phyloP scores from a whole-genome alignment of 1,284 basidiomycete genomes.

The Crucibulum parvulum region DNA sequence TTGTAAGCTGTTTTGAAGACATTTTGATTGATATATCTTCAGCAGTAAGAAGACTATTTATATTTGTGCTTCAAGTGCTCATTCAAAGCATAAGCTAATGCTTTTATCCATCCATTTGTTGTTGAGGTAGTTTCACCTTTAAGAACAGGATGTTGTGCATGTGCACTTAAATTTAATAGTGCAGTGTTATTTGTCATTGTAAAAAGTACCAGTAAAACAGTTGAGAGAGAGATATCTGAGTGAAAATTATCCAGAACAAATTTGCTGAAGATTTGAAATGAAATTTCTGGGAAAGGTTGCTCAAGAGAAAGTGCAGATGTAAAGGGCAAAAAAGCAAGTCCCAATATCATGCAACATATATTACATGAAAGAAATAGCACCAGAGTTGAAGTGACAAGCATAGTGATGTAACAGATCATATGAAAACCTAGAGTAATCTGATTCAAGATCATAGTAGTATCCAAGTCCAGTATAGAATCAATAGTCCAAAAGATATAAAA shows the following conservation, averaged over 20 bases:
- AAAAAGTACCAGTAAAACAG: not conserved
- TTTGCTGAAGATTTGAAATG: constrained; percentile 3
- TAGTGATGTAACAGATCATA: too few species aligned
- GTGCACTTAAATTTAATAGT: not conserved
- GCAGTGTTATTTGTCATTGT: constrained; percentile 1
- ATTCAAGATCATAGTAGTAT: too few species aligned
- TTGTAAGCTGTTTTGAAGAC: not conserved
- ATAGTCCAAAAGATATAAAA: too few species aligned
- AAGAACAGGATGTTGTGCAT: constrained; percentile 1
- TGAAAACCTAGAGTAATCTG: too few species aligned
- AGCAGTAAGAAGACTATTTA: not conserved
- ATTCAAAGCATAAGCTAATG: not conserved
- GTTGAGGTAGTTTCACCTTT: not conserved
- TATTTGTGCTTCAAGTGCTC: not conserved
- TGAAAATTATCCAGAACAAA: constrained; percentile 3
- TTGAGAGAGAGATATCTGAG: constrained; percentile 1
- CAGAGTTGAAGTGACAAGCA: too few species aligned
- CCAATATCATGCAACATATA: too few species aligned
- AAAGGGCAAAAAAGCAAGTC: not conserved
- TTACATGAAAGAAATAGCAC: too few species aligned
- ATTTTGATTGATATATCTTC: not conserved
- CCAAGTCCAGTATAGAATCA: too few species aligned
- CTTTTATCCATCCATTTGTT: not conserved
- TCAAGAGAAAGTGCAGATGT: not conserved
- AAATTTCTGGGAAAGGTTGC: not conserved